Conservation (phyloP, 1,139 yeast genomes). For the Spathaspora sp. region DNA sequence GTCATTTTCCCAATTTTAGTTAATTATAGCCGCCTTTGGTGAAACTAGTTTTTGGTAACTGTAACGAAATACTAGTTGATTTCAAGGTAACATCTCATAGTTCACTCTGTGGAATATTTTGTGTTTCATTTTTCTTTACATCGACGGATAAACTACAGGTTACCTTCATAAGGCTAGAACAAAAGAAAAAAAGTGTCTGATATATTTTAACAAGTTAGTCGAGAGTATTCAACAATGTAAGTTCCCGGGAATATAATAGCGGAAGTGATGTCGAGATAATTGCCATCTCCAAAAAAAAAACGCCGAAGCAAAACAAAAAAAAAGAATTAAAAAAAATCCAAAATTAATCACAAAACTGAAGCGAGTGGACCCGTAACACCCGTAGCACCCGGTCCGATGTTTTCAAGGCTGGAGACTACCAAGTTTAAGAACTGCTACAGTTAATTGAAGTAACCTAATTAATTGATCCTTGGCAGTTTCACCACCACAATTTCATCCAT, state of each 20-base stretch:
- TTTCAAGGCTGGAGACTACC: too few relatives aligned
- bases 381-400: too few relatives aligned
- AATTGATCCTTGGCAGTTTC: not conserved
- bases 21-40: not conserved
- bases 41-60: not conserved
- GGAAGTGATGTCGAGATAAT: not conserved
- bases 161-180: not conserved
- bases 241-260: not conserved
- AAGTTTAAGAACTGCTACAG: not conserved
- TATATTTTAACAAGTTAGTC: not conserved
- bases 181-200: not conserved
- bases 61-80: not conserved
- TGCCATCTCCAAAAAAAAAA: too few relatives aligned
- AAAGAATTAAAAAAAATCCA: not conserved
- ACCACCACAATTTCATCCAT: not conserved
- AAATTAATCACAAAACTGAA: not conserved
- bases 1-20: too few relatives aligned
- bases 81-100: not conserved
- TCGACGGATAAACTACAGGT: not conserved
- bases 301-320: not conserved
- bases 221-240: not conserved
- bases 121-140: not conserved
- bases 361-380: constrained; percentile 1
- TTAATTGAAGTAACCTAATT: not conserved
- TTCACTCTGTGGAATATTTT: not conserved